These are phyloP conservation scores for Mycena venus DNA, from an alignment of 768 basidiomycete genomes.

Conservation along the genomic window DNA sequence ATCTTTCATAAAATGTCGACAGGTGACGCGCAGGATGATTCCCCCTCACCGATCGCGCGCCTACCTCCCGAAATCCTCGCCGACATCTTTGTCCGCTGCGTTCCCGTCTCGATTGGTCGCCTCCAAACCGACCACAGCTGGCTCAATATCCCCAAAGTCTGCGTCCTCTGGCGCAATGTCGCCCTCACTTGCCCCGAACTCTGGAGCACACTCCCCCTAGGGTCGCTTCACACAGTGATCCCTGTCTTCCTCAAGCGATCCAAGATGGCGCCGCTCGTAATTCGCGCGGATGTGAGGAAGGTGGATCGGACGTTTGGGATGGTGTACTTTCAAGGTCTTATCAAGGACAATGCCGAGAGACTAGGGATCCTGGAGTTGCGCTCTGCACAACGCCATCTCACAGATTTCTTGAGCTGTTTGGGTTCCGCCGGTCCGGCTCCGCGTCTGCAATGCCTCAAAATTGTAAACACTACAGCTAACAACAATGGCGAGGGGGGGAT, in stretches of 20 bases:
- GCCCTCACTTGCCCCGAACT: constrained; percentile 22
- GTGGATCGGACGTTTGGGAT: neutral
- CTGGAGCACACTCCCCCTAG: constrained; percentile 23
- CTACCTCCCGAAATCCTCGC: constrained; percentile 31
- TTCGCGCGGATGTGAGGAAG: constrained; percentile 14
- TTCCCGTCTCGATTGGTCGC: constrained; percentile 1
- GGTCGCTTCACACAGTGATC: constrained; percentile 10
- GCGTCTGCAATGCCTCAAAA: constrained; percentile 9
- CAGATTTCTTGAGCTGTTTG: neutral
- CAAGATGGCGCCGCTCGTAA: constrained; percentile 15
- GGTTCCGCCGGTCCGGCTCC: neutral
- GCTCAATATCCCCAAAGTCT: constrained; percentile 26
- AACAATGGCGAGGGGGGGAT: neutral
- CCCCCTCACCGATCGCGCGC: constrained; percentile 7
- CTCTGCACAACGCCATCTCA: neutral
- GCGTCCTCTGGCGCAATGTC: constrained; percentile 25
- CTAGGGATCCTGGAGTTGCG: constrained; percentile 15
- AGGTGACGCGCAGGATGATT: neutral
- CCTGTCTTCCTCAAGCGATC: constrained; percentile 21
- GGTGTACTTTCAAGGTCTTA: no score
- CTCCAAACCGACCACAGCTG: constrained; percentile 14
- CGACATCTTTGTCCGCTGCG: constrained; percentile 25
- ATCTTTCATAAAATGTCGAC: no score
- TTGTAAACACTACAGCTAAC: neutral
- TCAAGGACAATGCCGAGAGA: neutral